Percentiles rank a stretch among this genome's conserved stretches.
Evolutionary conservation across 2,329 filamentous ascomycete species (phyloP).

Genomic region (Ophiostoma quercus): DNA sequence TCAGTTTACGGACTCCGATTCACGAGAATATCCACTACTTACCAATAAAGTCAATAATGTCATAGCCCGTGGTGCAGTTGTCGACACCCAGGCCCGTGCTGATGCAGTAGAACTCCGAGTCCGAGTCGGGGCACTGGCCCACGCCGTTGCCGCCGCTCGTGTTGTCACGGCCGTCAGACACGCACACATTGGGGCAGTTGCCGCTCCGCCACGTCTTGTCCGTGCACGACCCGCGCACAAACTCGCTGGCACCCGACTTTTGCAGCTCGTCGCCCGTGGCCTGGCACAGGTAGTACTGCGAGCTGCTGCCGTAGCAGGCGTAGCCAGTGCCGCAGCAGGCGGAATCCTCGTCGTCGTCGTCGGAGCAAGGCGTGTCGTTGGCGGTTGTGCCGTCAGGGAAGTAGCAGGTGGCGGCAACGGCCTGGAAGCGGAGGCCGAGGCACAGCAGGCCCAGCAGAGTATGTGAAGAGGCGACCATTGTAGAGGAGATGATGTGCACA

Average conservation of each 20-base stretch:
- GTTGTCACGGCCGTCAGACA: slow-evolving; percentile 26
- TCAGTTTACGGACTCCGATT: no score
- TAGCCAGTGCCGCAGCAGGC: slow-evolving; percentile 35
- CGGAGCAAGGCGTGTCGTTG: slow-evolving; percentile 33
- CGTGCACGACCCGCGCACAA: slow-evolving; percentile 36
- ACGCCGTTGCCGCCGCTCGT: slow-evolving; percentile 28
- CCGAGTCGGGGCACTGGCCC: slow-evolving; percentile 25
- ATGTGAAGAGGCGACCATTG: not conserved
- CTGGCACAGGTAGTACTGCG: slow-evolving; percentile 32
- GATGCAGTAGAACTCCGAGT: slow-evolving; percentile 31
- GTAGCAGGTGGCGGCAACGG: slow-evolving; percentile 30
- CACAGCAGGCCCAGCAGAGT: not conserved
- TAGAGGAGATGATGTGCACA: not conserved
- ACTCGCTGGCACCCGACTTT: slow-evolving; percentile 28
- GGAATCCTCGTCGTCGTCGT: slow-evolving; percentile 30
- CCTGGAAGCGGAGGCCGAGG: not conserved
- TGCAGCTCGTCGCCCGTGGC: slow-evolving; percentile 30
- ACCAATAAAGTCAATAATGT: not conserved
- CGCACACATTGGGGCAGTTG: slow-evolving; percentile 35
- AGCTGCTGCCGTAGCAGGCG: slow-evolving; percentile 35
- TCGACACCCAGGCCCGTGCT: slow-evolving; percentile 22
- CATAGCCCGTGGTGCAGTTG: slow-evolving; percentile 24
- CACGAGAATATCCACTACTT: not conserved
- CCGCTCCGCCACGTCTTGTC: slow-evolving; percentile 33
- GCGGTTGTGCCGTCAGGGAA: slow-evolving; percentile 33